Evolutionary conservation across 208 protist genomes (phyloP), one percentile per base, ranked within the genome.

Genomic region (Cochliopodium minus): DNA sequence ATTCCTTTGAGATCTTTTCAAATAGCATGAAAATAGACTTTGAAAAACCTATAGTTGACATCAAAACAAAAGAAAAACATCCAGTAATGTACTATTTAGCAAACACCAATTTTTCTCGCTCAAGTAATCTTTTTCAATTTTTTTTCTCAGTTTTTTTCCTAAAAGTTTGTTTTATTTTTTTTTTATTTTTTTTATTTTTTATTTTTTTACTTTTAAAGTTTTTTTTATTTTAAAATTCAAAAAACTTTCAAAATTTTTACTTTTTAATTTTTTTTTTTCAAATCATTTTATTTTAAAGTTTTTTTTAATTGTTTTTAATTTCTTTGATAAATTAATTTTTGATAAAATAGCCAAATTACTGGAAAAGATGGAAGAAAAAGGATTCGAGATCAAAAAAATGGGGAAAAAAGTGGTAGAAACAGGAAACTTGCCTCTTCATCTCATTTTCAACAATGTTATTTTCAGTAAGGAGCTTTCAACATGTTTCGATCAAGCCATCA

Each of bases 121-220:
- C n/a, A n/a, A n/a, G n/a, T n/a, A n/a, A n/a, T n/a, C n/a, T 13
- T 52, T 52, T 52, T 52, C 13, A 33, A 33, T 32, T 32, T 52
- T 32, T 52, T 13, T 32, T 32, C 17, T 32, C n/a, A 33, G 22
- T 52, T 52, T 20, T 52, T 52, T 52, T 20, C 42, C 42, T 52
- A 46, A 46, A 46, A 46, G 15, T 52, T 52, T 52, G 22, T 52
- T 52, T 32, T 32, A 33, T 52, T 52, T 20, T 52, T 52, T 52
- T 52, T 52, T 32, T 32, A 46, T 32, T 32, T 20, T 32, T 52
- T 32, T 46, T 33, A 32, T 33, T 52, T 52, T 52, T 52, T 32
- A 33, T 13, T 32, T 52, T 13, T 20, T 52, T 13, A 33, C 13
- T 32, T 52, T 52, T 13, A 33, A 33, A 33, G 15, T 32, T 52